Base-by-base conservation (phyloP, 2,329 filamentous ascomycete genomes). In the Colletotrichum aenigma region DNA sequence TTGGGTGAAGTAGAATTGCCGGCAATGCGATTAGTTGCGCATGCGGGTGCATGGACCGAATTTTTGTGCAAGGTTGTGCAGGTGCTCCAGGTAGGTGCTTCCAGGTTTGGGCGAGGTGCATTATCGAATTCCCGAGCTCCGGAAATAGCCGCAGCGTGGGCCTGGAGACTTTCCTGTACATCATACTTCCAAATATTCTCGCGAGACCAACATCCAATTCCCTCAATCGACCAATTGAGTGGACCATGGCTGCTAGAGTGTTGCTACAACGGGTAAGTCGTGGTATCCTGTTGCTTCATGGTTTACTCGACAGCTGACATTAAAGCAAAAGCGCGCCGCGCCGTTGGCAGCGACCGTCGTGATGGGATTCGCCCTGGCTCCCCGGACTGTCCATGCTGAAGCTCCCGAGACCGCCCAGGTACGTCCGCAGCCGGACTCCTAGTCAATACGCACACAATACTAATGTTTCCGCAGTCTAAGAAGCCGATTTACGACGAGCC, bases 401-500 rank as follows among this genome's bases (percentile, higher is more conserved):
- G 87, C 86, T 75, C 85, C 88, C 73, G 82, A 78, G 71, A 65
- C 43, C 38, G 55, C 61, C 66, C 67, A 70, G 64, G 75, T 77
- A 70, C n/a, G 66, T 61, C 65, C 36, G 21, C 18, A 68, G 4
- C 7, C 65, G 58, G 58, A 26, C 3, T 6, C 28, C 9, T 1
- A 18, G 43, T 24, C 5, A 30, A 7, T 2, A 8, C n/a, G 12
- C 7, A 8, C 30, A 16, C 56, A 1, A 30, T 64, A 38, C 78
- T 81, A 67, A 79, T n/a, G 7, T 55, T 5, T 13, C 30, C 18
- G 16, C 77, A 90, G 86, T 78, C 82, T 76, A 90, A 89, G 83
- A 94, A 94, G 84, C 93, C 95, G 78, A 97, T 97, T 86, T 97
- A 97, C 90, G 94, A 96, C 86, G 90, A 93, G 83, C 86, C 88